Evolutionary conservation across 768 basidiomycete genomes (phyloP).

Genomic region (Tricholoma bakamatsutake): DNA sequence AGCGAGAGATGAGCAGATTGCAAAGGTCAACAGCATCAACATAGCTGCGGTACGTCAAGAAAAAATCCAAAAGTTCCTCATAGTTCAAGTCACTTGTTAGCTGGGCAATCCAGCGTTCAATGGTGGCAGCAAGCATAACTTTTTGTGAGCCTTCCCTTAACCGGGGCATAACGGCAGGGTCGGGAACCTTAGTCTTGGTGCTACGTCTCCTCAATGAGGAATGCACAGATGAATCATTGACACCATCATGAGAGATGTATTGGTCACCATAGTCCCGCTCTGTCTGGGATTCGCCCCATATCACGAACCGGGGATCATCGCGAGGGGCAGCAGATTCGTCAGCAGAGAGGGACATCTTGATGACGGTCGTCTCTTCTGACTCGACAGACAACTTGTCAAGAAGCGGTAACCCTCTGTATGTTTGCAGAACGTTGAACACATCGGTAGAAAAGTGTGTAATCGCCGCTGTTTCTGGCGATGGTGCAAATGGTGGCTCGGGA

Average conservation of each 20-base stretch:
- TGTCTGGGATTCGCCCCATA: constrained; percentile 67
- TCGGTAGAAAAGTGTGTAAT: constrained; percentile 66
- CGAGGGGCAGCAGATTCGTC: constrained; percentile 69
- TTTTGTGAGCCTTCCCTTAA: constrained; percentile 27
- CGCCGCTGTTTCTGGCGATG: constrained; percentile 41
- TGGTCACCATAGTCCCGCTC: constrained; percentile 28
- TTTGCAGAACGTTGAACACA: constrained; percentile 78
- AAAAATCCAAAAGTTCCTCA: constrained; percentile 84
- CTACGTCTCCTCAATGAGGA: constrained; percentile 31
- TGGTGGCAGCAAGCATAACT: constrained; percentile 82
- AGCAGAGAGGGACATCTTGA: constrained; percentile 61
- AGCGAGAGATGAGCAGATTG: constrained; percentile 77
- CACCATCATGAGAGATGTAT: constrained; percentile 29
- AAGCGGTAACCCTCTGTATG: constrained; percentile 69
- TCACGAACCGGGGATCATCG: constrained; percentile 87
- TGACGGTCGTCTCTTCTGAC: constrained; percentile 56
- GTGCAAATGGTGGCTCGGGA: constrained; percentile 21
- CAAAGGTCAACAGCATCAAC: constrained; percentile 74
- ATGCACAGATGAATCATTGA: constrained; percentile 25
- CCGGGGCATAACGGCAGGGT: constrained; percentile 16
- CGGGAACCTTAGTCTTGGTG: constrained; percentile 27
- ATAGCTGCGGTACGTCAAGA: constrained; percentile 88
- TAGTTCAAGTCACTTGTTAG: constrained; percentile 82
- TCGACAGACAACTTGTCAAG: constrained; percentile 60
- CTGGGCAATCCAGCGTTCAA: constrained; percentile 91